Conservation (phyloP, 1,139 yeast species). For the Blastobotrys indianensis region DNA sequence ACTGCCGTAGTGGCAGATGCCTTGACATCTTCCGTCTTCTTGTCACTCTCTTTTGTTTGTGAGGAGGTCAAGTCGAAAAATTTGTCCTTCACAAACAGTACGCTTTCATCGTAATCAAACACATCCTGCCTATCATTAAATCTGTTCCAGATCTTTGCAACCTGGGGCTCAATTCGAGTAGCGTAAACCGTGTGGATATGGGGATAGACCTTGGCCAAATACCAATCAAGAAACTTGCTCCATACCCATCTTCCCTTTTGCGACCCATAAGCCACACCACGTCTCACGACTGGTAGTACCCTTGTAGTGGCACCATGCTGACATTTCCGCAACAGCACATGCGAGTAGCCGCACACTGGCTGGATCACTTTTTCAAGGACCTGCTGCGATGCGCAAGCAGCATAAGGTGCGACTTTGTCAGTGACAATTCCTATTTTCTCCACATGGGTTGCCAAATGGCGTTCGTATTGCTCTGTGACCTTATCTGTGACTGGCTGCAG, state of each 20-base stretch:
- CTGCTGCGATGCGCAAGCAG: neutral
- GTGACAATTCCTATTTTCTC: slow-evolving; percentile 11
- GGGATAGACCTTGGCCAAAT: slow-evolving; percentile 19
- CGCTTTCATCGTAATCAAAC: slow-evolving; percentile 4
- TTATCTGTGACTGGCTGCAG: slow-evolving; percentile 16
- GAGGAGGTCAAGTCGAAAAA: slow-evolving; percentile 2
- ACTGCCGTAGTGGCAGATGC: too few relatives aligned
- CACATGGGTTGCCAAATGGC: slow-evolving; percentile 15
- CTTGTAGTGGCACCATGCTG: slow-evolving; percentile 13
- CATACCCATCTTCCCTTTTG: neutral
- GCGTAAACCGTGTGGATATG: slow-evolving; percentile 20
- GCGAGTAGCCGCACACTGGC: slow-evolving; percentile 13
- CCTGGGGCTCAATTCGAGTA: slow-evolving; percentile 27
- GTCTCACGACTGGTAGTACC: slow-evolving; percentile 12
- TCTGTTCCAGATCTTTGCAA: slow-evolving; percentile 25
- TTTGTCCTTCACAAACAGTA: slow-evolving; percentile 8
- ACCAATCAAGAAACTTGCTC: slow-evolving; percentile 15
- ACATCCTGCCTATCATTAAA: slow-evolving; percentile 13
- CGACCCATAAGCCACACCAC: neutral
- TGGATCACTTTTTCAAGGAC: slow-evolving; percentile 6
- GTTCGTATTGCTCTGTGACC: slow-evolving; percentile 12
- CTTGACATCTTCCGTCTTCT: too few relatives aligned
- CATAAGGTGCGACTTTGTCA: slow-evolving; percentile 13
- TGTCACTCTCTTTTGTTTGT: neutral
- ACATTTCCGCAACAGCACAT: slow-evolving; percentile 11